Conservation (phyloP, 2,329 filamentous ascomycete genomes). For the Fusarium austroafricanum region DNA sequence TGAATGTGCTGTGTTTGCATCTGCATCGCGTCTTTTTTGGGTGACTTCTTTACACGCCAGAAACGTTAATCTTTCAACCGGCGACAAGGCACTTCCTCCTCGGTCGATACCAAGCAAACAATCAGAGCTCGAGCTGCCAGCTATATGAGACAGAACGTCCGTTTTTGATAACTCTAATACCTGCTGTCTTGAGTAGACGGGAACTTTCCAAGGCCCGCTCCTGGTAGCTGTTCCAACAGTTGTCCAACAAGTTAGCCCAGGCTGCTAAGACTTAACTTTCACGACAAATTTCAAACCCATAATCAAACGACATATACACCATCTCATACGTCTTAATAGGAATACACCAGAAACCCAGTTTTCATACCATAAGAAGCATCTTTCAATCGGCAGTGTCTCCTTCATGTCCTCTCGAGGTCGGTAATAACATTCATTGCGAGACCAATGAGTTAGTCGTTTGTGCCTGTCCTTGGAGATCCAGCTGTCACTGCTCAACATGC, state of each 20-base stretch:
- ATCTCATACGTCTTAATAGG: not conserved
- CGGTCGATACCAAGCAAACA: constrained; percentile 30
- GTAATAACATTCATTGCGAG: not conserved
- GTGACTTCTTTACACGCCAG: constrained; percentile 4
- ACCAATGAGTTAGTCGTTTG: not conserved
- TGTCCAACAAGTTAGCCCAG: constrained; percentile 1
- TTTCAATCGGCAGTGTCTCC: not conserved
- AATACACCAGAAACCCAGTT: not conserved
- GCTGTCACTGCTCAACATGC: not conserved
- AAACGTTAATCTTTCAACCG: constrained; percentile 8
- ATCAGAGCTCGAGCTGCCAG: constrained; percentile 17
- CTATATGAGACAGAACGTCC: constrained; percentile 27
- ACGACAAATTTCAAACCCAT: not conserved
- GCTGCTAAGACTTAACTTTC: constrained; percentile 3
- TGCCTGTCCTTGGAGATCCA: not conserved
- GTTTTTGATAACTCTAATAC: constrained; percentile 15
- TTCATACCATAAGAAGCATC: not conserved
- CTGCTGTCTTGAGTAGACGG: constrained; percentile 10
- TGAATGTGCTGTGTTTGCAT: constrained; percentile 11
- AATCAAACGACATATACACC: not conserved
- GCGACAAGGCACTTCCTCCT: constrained; percentile 2
- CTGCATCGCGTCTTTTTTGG: not conserved
- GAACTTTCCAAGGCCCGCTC: constrained; percentile 32
- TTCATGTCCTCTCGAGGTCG: constrained; percentile 3
- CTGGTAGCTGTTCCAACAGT: constrained; percentile 11